Base-by-base conservation (phyloP, 1,139 yeast genomes). In the Suhomyces bokatorum region DNA sequence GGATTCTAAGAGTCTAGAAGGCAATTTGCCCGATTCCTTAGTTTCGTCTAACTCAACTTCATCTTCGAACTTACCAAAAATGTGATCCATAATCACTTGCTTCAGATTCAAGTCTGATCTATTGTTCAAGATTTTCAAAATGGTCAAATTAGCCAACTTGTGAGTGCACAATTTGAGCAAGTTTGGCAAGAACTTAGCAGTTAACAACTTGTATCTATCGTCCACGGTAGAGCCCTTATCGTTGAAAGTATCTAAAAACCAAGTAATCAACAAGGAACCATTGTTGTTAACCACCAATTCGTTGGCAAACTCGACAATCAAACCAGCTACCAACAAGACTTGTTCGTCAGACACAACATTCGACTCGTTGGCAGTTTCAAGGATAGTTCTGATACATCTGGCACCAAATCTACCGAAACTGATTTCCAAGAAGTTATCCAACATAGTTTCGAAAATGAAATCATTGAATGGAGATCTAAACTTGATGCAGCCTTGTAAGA, bases 361-460 rank as follows among this genome's bases (percentile, higher is more conserved):
- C 40, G 78, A 80, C 29, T 64, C 69, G 43, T 62, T 62, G 20
- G 70, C 62, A 35, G 93, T 84, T 66, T 93, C 99, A 43, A 93
- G 73, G 54, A 96, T 89, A 0, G 99, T 96, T 52, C 99, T 73
- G 54, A 91, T 85, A 29, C 98, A 96, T 55, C 99, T 78, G 1
- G 98, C 93, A 38, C 99, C 99, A 64, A 88, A 93, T 57, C 99
- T 77, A 44, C 95, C 95, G 55, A 81, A 88, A 45, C 95, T 85
- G 52, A 93, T 85, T 45, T 83, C 85, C 75, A 89, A 73, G 58
- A 93, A 90, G 54, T 86, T 82, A 40, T 87, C 81, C 50, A 89
- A 68, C 60, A 91, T 83, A 13, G 89, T 80, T 64, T 93, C 97
- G 63, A 89, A 87, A 36, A 93, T 87, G 62, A 91, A 93, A 59